Evolutionary conservation across 371 early-diverging fungal species (phyloP).

Genomic region (Haplosporangium sp.): DNA sequence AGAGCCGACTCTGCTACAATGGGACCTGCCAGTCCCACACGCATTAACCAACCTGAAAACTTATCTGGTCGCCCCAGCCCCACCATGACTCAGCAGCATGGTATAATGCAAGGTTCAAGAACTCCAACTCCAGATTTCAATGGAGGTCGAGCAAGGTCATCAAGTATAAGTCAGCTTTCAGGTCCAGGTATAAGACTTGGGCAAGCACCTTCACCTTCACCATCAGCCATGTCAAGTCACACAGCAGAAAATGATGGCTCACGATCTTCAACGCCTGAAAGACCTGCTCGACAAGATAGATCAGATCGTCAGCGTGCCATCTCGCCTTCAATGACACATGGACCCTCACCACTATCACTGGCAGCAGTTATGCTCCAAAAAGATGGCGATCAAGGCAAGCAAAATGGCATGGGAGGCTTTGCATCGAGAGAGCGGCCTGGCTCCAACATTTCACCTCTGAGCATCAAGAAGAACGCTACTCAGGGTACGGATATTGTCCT

Average conservation of each 20-base stretch:
- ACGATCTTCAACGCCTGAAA: conserved; percentile 43
- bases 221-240: conserved; percentile 8
- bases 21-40: conserved; percentile 34
- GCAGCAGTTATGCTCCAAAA: conserved; percentile 27
- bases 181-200: conserved; percentile 22
- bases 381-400: neutral
- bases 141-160: conserved; percentile 40
- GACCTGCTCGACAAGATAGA: conserved; percentile 58
- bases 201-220: conserved; percentile 31
- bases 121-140: conserved; percentile 49
- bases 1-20: conserved; percentile 31
- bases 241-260: conserved; percentile 18
- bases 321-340: conserved; percentile 46
- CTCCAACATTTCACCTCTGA: conserved; percentile 37
- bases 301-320: conserved; percentile 55
- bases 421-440: neutral
- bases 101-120: conserved; percentile 13
- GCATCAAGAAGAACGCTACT: conserved; percentile 52
- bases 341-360: conserved; percentile 44
- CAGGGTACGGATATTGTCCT: conserved; percentile 56
- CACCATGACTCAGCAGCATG: conserved; percentile 13
- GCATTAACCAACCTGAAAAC: neutral
- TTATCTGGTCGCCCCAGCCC: conserved; percentile 32
- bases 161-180: conserved; percentile 34
- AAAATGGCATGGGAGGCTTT: neutral